Percentiles rank a stretch among this genome's conserved stretches.
Evolutionary conservation across 139 green algal species (phyloP).

Genomic region (Microglena sp.): DNA sequence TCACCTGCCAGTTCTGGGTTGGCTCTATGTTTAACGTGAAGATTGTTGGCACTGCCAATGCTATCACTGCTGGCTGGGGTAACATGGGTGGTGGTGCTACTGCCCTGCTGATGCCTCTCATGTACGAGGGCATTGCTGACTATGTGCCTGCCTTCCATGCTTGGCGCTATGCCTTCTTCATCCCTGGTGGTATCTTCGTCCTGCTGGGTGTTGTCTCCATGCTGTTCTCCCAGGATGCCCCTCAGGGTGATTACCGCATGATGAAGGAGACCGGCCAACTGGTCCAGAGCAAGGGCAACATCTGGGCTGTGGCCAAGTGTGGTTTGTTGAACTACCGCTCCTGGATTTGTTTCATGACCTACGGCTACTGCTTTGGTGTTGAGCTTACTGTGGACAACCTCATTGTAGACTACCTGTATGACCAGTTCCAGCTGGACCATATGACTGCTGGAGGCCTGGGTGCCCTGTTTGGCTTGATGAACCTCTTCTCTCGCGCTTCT

Average conservation of each 20-base stretch:
- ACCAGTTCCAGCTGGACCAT: conserved; percentile 61
- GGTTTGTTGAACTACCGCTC: conserved; percentile 20
- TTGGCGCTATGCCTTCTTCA: conserved; percentile 69
- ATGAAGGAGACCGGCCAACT: conserved; percentile 66
- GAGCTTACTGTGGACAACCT: conserved; percentile 82
- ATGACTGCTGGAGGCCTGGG: conserved; percentile 11
- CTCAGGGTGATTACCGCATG: conserved; percentile 73
- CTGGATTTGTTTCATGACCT: conserved; percentile 56
- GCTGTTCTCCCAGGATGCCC: conserved; percentile 65
- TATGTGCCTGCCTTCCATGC: neutral
- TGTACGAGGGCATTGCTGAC: conserved; percentile 62
- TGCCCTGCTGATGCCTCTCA: conserved; percentile 86
- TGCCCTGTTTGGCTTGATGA: conserved; percentile 78
- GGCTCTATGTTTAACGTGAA: conserved; percentile 75
- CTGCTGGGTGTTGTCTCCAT: conserved; percentile 51
- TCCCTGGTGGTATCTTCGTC: conserved; percentile 44
- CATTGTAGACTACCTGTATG: conserved; percentile 53
- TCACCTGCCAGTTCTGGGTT: conserved; percentile 30
- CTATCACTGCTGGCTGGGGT: conserved; percentile 64
- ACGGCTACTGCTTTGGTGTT: conserved; percentile 75
- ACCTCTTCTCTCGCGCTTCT: conserved; percentile 77
- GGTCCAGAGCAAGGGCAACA: conserved; percentile 39
- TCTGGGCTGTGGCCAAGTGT: conserved; percentile 54
- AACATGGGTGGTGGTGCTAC: conserved; percentile 81
- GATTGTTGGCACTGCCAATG: conserved; percentile 86